A percentile compares a stretch with the other conserved stretches of the same genome.
phyloP scores from a whole-genome alignment of 192 early-diverging fungal genomes.

The Umbelopsis isabellina region DNA sequence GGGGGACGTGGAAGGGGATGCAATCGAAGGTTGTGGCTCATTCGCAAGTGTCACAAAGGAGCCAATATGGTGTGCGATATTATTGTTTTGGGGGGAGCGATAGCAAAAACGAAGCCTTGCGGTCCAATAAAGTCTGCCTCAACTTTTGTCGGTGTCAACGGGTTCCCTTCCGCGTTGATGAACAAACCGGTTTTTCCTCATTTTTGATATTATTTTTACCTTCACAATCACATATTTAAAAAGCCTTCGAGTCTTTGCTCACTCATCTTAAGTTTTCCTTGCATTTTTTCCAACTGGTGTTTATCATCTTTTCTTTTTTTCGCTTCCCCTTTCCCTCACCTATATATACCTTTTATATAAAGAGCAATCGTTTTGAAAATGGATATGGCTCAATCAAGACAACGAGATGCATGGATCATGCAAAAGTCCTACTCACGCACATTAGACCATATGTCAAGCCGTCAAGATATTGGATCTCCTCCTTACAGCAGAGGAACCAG shows the following conservation, averaged over 20 bases:
- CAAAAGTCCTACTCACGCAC: constrained; percentile 10
- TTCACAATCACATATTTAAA: too few species aligned
- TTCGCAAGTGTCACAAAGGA: constrained; percentile 18
- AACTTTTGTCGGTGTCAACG: constrained; percentile 12
- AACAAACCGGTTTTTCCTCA: constrained; percentile 8
- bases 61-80: neutral
- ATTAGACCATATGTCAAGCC: constrained; percentile 12
- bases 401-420: constrained; percentile 17
- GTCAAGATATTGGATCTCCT: constrained; percentile 22
- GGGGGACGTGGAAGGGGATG: neutral
- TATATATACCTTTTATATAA: neutral
- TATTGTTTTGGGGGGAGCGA: constrained; percentile 10
- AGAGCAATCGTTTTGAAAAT: constrained; percentile 14
- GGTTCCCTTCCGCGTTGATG: constrained; percentile 13
- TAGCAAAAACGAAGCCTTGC: neutral
- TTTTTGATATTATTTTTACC: neutral
- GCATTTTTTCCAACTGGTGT: neutral
- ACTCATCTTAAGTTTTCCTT: neutral
- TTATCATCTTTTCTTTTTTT: neutral
- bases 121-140: neutral
- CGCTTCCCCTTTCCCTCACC: neutral
- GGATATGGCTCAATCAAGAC: constrained; percentile 18
- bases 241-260: too few species aligned
- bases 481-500: constrained; percentile 16
- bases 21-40: constrained; percentile 3